A percentile compares a stretch with the other conserved stretches of the same genome.
Conservation (phyloP, 257 asterid genomes). For the Petunia secreta region DNA sequence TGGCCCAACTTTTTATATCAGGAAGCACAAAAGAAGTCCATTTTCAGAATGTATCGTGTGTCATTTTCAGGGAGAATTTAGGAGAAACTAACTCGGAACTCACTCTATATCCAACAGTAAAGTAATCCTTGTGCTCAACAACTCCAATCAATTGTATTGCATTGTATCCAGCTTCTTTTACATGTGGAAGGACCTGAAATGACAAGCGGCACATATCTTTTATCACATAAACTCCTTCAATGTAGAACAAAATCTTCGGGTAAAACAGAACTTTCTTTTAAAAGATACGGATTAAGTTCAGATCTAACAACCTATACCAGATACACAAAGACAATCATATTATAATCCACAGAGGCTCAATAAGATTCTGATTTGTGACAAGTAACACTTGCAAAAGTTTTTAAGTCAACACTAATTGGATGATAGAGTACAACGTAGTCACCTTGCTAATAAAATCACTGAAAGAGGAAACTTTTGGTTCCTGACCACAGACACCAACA, state of each 20-base stretch:
- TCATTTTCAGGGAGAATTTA: constrained; percentile 9
- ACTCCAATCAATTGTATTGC: constrained; percentile 88
- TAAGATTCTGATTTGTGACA: background rate
- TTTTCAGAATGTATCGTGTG: constrained; percentile 17
- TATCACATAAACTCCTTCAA: background rate
- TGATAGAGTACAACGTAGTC: constrained; percentile 25
- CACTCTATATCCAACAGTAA: constrained; percentile 85
- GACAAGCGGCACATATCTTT: background rate
- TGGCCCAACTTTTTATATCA: background rate
- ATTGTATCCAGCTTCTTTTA: constrained; percentile 95
- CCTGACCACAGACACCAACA: constrained; percentile 88
- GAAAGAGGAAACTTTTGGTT: constrained; percentile 71
- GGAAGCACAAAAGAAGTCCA: constrained; percentile 21
- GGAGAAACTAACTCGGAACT: constrained; percentile 39
- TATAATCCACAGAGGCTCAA: background rate
- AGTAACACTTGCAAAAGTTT: background rate
- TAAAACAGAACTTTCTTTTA: background rate
- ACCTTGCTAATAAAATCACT: constrained; percentile 69
- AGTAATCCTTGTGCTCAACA: constrained; percentile 95
- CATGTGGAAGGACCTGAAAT: constrained; percentile 81
- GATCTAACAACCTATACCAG: constrained; percentile 5
- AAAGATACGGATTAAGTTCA: background rate
- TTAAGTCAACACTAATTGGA: constrained; percentile 16
- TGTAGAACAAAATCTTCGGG: background rate
- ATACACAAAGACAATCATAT: constrained; percentile 16